Conservation (phyloP, 768 basidiomycete genomes). For the Mycena haematopus region DNA sequence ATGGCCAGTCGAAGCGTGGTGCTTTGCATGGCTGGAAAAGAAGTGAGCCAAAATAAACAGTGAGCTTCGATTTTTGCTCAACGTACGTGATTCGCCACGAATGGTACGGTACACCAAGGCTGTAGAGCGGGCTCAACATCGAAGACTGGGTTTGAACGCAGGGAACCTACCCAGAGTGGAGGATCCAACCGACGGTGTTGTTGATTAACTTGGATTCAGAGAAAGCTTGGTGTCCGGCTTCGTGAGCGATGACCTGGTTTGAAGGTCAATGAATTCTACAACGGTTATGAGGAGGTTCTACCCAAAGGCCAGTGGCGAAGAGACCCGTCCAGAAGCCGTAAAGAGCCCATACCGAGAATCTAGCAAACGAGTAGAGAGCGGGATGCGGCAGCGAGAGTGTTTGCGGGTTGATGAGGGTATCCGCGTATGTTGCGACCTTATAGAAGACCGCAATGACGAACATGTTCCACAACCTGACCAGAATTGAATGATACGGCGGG, state of each 20-base stretch:
- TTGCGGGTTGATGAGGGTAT: constrained; percentile 64
- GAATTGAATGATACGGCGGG: constrained; percentile 5
- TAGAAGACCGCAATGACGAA: constrained; percentile 71
- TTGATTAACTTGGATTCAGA: constrained; percentile 92
- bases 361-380: constrained; percentile 63
- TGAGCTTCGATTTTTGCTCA: not conserved
- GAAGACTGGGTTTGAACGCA: constrained; percentile 22
- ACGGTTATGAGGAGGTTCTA: not conserved
- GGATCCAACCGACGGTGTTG: constrained; percentile 89
- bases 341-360: constrained; percentile 75
- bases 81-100: constrained; percentile 84
- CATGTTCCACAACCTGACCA: constrained; percentile 73
- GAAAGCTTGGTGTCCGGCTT: constrained; percentile 97
- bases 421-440: constrained; percentile 69
- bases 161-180: constrained; percentile 81
- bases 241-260: constrained; percentile 67
- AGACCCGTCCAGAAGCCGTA: constrained; percentile 87
- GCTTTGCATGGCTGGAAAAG: constrained; percentile 64
- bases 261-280: constrained; percentile 35
- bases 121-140: constrained; percentile 37
- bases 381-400: constrained; percentile 64
- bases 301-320: constrained; percentile 83
- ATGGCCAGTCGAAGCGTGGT: constrained; percentile 94
- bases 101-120: constrained; percentile 95
- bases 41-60: not conserved